Conservation (phyloP, 164 flowering plant species). For the Hamamelis virginiana region DNA sequence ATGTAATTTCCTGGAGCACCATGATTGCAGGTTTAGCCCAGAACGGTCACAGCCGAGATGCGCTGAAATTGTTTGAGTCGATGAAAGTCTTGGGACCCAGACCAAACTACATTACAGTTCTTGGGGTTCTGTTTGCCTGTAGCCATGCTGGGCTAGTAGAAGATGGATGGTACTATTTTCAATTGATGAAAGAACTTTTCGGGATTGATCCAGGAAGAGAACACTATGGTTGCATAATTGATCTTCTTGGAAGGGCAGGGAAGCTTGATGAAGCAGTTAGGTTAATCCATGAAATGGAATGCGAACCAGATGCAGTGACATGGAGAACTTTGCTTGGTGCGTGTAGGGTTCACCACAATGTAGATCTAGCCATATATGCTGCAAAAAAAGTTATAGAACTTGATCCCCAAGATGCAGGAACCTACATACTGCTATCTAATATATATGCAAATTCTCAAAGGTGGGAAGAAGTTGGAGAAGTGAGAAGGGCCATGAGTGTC, state of each 20-base stretch:
- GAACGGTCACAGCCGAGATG: constrained; percentile 64
- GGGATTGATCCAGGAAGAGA: too few relatives aligned
- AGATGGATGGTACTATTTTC: too few relatives aligned
- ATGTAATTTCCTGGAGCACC: constrained; percentile 86
- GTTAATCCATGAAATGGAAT: too few relatives aligned
- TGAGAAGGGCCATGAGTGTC: constrained; percentile 55
- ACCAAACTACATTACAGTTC: constrained; percentile 61
- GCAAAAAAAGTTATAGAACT: constrained; percentile 52
- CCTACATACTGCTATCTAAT: constrained; percentile 67
- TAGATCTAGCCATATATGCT: constrained; percentile 54
- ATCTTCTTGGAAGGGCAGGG: too few relatives aligned
- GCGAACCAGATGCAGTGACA: constrained; percentile 64
- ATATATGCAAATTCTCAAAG: constrained; percentile 63
- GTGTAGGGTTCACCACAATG: constrained; percentile 60
- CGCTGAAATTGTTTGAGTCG: constrained; percentile 47
- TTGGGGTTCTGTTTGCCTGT: too few relatives aligned
- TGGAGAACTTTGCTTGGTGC: constrained; percentile 77
- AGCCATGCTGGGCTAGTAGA: too few relatives aligned
- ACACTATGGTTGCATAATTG: too few relatives aligned
- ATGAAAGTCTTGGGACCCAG: constrained; percentile 65
- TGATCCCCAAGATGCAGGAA: constrained; percentile 65
- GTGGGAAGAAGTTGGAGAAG: constrained; percentile 64
- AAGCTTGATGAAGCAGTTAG: too few relatives aligned
- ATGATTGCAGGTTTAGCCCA: constrained; percentile 83
- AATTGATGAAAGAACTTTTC: too few relatives aligned